Conservation (phyloP, 164 flowering plant species). For the Chimonanthus praecox region DNA sequence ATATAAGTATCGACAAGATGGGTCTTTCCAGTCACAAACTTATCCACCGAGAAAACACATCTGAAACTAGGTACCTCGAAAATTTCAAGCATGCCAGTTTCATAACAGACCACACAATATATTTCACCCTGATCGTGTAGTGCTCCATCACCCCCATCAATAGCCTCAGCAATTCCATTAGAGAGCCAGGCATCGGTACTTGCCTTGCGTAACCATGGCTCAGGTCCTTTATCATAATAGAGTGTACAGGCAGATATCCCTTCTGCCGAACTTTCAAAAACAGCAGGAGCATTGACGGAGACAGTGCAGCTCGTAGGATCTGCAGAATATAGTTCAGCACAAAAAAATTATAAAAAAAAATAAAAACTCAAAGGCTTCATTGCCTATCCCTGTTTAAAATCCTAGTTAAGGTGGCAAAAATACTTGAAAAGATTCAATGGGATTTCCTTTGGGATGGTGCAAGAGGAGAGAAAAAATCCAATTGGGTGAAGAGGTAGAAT, state of each 20-base stretch:
- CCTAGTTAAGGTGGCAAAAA: too few relatives aligned
- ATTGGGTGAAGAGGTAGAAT: too few relatives aligned
- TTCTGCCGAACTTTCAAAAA: slow-evolving; percentile 54
- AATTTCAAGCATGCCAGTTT: slow-evolving; percentile 75
- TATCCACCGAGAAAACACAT: slow-evolving; percentile 74
- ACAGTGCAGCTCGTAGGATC: slow-evolving; percentile 81
- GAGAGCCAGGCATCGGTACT: slow-evolving; percentile 99
- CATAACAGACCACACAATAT: slow-evolving; percentile 88
- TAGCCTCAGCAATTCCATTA: slow-evolving; percentile 71
- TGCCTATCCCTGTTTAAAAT: too few relatives aligned
- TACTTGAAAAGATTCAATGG: too few relatives aligned
- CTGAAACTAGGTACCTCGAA: slow-evolving; percentile 90
- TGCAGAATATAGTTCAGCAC: slow-evolving; percentile 24
- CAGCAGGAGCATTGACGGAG: slow-evolving; percentile 49
- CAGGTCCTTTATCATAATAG: slow-evolving; percentile 94
- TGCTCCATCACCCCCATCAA: slow-evolving; percentile 84
- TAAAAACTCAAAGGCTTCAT: neutral
- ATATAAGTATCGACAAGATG: slow-evolving; percentile 51
- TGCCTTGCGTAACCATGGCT: slow-evolving; percentile 92
- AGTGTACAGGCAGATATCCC: slow-evolving; percentile 75
- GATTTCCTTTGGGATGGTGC: too few relatives aligned
- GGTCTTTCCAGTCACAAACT: slow-evolving; percentile 72
- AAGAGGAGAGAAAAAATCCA: neutral
- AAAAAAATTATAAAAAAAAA: neutral
- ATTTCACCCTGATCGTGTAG: slow-evolving; percentile 83